Percentiles rank a stretch among this genome's conserved stretches.
Evolutionary conservation across 2,329 filamentous ascomycete species (phyloP).

Genomic region (Ascochyta rabiei): DNA sequence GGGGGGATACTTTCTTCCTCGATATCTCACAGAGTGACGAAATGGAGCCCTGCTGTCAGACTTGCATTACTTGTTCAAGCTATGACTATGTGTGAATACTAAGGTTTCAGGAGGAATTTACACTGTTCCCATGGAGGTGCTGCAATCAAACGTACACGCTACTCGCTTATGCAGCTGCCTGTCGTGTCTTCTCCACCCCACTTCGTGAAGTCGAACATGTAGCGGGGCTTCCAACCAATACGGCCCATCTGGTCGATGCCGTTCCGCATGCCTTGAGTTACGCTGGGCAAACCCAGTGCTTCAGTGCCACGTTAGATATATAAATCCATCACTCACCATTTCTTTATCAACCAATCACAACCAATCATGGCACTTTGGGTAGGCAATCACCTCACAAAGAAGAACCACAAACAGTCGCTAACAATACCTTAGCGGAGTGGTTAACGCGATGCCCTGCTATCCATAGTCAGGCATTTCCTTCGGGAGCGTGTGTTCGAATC

Average conservation of each 20-base stretch:
- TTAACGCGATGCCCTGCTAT: constrained; percentile 24
- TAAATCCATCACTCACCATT: too few species aligned
- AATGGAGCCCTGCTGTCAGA: too few species aligned
- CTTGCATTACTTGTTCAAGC: too few species aligned
- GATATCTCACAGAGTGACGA: neutral
- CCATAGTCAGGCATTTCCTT: constrained; percentile 28
- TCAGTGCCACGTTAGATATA: too few species aligned
- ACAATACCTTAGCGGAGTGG: neutral
- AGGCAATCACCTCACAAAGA: neutral
- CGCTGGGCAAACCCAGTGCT: too few species aligned
- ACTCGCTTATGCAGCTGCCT: neutral
- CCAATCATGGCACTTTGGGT: constrained; percentile 16
- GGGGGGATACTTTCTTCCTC: neutral
- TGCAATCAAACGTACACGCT: neutral
- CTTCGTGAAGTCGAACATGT: neutral
- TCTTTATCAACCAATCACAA: constrained; percentile 10
- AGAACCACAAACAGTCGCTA: too few species aligned
- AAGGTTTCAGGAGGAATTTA: too few species aligned
- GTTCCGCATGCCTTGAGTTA: too few species aligned
- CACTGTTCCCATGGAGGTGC: too few species aligned
- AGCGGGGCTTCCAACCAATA: neutral
- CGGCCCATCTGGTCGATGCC: too few species aligned
- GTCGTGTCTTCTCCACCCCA: neutral
- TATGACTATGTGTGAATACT: too few species aligned
- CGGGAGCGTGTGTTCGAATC: constrained; percentile 39